Conservation (phyloP, 306 rosid species). For the Trichosanthes truncata region DNA sequence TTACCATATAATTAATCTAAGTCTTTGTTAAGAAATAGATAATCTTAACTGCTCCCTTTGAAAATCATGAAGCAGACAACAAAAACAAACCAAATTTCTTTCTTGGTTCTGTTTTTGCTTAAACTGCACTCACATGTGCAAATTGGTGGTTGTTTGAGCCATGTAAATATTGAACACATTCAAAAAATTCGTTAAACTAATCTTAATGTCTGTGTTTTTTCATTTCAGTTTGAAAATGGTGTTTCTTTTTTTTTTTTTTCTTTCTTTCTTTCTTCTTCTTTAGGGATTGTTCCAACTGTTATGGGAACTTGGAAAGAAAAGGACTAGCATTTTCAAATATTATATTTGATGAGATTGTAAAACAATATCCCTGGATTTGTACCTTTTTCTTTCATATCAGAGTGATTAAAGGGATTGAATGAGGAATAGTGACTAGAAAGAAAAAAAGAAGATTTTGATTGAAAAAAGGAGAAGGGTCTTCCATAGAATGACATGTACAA, state of each 20-base stretch:
- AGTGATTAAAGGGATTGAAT: conserved; percentile 35
- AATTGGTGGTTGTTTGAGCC: conserved; percentile 15
- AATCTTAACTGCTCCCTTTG: conserved; percentile 86
- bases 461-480: conserved; percentile 29
- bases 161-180: neutral
- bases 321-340: neutral
- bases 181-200: neutral
- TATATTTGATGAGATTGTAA: conserved; percentile 10
- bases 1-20: conserved; percentile 18
- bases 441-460: conserved; percentile 24
- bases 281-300: conserved; percentile 9
- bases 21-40: conserved; percentile 34
- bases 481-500: conserved; percentile 46
- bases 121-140: conserved; percentile 73
- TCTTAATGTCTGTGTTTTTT: neutral
- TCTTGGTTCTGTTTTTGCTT: conserved; percentile 44
- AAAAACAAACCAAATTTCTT: conserved; percentile 26
- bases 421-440: conserved; percentile 20
- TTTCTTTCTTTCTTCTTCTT: neutral
- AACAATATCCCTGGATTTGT: conserved; percentile 12
- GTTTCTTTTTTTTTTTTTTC: neutral
- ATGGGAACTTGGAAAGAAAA: conserved; percentile 2
- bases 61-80: conserved; percentile 80
- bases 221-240: neutral
- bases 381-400: conserved; percentile 13